Evolutionary conservation across 1,284 basidiomycete genomes (phyloP).

Genomic region (Ganoderma lucidum): DNA sequence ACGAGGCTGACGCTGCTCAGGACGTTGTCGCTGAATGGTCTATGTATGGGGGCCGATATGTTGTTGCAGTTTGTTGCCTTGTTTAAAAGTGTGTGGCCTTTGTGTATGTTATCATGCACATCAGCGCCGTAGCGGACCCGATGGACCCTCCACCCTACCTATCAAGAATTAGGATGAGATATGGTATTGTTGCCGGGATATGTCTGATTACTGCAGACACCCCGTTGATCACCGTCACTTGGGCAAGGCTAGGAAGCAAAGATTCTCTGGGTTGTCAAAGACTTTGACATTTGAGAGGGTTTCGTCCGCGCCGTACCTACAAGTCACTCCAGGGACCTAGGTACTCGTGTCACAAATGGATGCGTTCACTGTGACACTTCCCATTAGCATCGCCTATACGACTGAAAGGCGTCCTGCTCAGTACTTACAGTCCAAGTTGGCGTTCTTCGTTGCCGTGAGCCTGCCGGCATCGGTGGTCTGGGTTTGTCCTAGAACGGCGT

Average conservation of each 20-base stretch:
- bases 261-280: too few species aligned
- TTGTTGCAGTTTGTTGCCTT: not conserved
- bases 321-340: not conserved
- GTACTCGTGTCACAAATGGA: not conserved
- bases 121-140: not conserved
- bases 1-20: not conserved
- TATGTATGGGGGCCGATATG: not conserved
- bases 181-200: not conserved
- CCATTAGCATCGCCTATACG: not conserved
- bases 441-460: constrained; percentile 2
- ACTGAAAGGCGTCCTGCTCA: not conserved
- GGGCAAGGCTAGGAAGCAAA: too few species aligned
- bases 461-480: constrained; percentile 3
- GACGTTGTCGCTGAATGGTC: not conserved
- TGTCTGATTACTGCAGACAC: too few species aligned
- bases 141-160: not conserved
- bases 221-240: too few species aligned
- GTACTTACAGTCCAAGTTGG: not conserved
- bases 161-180: not conserved
- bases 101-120: not conserved
- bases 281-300: not conserved
- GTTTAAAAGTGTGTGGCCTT: not conserved
- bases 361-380: not conserved
- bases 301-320: not conserved
- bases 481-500: not conserved